These are phyloP conservation scores for Penicillium angulare DNA, from an alignment of 495 filamentous ascomycete genomes.

Conservation along the genomic window DNA sequence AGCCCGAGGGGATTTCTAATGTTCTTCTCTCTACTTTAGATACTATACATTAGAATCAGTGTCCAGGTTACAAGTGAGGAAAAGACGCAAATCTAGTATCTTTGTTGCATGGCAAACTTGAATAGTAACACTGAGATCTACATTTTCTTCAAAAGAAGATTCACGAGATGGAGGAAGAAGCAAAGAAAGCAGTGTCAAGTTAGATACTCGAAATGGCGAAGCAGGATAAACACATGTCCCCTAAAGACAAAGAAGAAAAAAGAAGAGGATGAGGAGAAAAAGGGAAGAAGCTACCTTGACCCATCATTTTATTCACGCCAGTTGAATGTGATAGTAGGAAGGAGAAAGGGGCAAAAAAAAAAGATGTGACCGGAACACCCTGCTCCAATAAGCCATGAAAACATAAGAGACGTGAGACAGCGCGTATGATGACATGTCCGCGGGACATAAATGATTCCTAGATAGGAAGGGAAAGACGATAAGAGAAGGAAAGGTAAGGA, in stretches of 20 bases:
- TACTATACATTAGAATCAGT: too few species aligned
- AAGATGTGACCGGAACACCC: constrained; percentile 22
- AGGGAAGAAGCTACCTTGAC: not conserved
- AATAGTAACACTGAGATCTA: too few species aligned
- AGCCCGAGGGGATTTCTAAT: too few species aligned
- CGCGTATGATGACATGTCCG: constrained; percentile 21
- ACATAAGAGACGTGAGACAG: constrained; percentile 32
- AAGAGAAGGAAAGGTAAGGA: constrained; percentile 9
- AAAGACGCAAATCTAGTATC: too few species aligned
- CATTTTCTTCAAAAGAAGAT: too few species aligned
- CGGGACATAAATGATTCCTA: constrained; percentile 5
- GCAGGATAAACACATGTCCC: not conserved
- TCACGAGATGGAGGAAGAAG: too few species aligned
- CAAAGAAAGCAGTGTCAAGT: not conserved
- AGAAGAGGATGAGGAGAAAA: not conserved
- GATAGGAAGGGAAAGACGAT: not conserved
- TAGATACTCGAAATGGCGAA: not conserved
- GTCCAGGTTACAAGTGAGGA: too few species aligned
- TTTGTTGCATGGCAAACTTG: too few species aligned
- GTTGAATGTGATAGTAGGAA: not conserved
- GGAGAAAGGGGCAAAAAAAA: not conserved
- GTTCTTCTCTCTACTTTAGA: too few species aligned
- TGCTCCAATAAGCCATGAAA: constrained; percentile 19
- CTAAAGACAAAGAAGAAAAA: not conserved
- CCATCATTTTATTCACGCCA: not conserved